phyloP scores from a whole-genome alignment of 225 moss, liverwort and hornwort genomes.

The Bryum argenteum region DNA sequence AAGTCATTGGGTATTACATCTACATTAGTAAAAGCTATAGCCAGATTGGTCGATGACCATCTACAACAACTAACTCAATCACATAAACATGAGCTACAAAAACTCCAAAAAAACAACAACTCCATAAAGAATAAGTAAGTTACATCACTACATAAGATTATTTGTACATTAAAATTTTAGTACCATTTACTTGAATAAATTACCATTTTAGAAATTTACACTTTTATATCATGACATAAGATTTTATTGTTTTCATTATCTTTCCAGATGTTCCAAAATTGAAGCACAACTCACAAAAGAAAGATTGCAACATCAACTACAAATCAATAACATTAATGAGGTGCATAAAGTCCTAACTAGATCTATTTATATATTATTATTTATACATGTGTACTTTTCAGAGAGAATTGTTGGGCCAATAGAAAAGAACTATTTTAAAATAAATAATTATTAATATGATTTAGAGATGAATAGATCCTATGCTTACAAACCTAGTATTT shows the following conservation, averaged over 20 bases:
- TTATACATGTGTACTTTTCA: too few relatives aligned
- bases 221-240: too few relatives aligned
- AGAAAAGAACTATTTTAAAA: too few relatives aligned
- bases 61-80: constrained; percentile 47
- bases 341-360: neutral
- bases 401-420: too few relatives aligned
- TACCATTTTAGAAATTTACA: too few relatives aligned
- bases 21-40: constrained; percentile 36
- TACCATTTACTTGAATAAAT: too few relatives aligned
- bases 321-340: constrained; percentile 26
- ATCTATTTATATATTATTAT: neutral
- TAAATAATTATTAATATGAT: too few relatives aligned
- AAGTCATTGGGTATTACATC: constrained; percentile 34
- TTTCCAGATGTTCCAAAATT: constrained; percentile 10
- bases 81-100: constrained; percentile 41
- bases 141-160: too few relatives aligned
- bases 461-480: too few relatives aligned
- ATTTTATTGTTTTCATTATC: too few relatives aligned
- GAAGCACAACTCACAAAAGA: constrained; percentile 1
- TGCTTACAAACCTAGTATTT: neutral
- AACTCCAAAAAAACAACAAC: neutral
- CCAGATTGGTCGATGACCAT: constrained; percentile 56
- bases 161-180: neutral
- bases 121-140: constrained; percentile 3
- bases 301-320: constrained; percentile 28